These are phyloP conservation scores for Candida lessepsii DNA, from an alignment of 805 yeast genomes.

Conservation along the genomic window DNA sequence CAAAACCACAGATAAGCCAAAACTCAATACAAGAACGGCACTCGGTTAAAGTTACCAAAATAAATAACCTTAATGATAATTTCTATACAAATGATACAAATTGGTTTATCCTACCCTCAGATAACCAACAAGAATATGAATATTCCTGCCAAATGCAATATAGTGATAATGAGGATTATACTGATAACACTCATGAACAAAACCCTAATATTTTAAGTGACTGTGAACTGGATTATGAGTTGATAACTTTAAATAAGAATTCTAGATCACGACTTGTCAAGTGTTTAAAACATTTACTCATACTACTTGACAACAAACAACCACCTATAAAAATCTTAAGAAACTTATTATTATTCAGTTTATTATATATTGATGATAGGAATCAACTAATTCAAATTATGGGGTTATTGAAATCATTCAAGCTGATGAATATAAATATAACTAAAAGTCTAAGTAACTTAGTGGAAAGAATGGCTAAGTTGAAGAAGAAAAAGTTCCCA, in stretches of 20 bases:
- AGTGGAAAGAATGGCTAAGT: slow-evolving; percentile 22
- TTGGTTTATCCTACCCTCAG: slow-evolving; percentile 9
- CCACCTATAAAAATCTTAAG: slow-evolving; percentile 25
- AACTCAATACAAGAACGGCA: neutral
- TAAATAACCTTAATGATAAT: slow-evolving; percentile 6
- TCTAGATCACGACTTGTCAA: slow-evolving; percentile 8
- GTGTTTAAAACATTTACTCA: slow-evolving; percentile 2
- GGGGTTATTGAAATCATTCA: slow-evolving; percentile 20
- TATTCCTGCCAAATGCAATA: slow-evolving; percentile 29
- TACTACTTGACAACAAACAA: slow-evolving; percentile 22
- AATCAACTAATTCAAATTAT: slow-evolving; percentile 18
- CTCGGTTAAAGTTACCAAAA: neutral
- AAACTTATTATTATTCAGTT: slow-evolving; percentile 24
- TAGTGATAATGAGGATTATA: slow-evolving; percentile 27
- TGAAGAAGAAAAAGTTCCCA: slow-evolving; percentile 6
- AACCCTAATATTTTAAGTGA: slow-evolving; percentile 14
- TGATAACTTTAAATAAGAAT: neutral
- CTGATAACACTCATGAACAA: too few relatives aligned
- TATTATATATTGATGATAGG: slow-evolving; percentile 19
- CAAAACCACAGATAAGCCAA: too few relatives aligned
- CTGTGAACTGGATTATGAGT: slow-evolving; percentile 16
- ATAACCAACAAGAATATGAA: slow-evolving; percentile 2
- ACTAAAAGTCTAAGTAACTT: slow-evolving; percentile 20
- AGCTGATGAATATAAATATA: slow-evolving; percentile 18
- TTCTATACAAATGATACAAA: slow-evolving; percentile 9